phyloP scores from a whole-genome alignment of 805 yeast species.

The Lachancea nothofagi region DNA sequence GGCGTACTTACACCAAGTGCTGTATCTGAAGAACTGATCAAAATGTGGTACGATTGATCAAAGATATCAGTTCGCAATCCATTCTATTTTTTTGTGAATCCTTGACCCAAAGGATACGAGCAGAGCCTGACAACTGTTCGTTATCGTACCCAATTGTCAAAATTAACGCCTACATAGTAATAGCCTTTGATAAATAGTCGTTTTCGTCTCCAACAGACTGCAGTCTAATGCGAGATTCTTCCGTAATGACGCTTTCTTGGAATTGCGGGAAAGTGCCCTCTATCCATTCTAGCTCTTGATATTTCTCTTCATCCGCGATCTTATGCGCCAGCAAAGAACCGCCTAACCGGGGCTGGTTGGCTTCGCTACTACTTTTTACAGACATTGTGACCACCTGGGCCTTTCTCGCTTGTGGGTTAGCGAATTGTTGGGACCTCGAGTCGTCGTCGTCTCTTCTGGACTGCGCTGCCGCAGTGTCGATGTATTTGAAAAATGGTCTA shows the following conservation, averaged over 20 bases:
- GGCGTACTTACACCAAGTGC: slow-evolving; percentile 98
- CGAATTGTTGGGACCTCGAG: slow-evolving; percentile 38
- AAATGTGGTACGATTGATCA: slow-evolving; percentile 87
- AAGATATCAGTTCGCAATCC: background rate
- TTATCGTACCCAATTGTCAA: background rate
- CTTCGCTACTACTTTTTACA: slow-evolving; percentile 56
- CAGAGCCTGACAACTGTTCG: no score
- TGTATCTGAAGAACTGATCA: slow-evolving; percentile 95
- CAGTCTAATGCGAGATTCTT: slow-evolving; percentile 21
- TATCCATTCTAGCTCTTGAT: slow-evolving; percentile 40
- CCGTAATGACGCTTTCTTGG: slow-evolving; percentile 20
- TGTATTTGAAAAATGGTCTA: slow-evolving; percentile 74
- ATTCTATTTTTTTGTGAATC: no score
- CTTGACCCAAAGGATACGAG: no score
- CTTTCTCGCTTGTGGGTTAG: slow-evolving; percentile 34
- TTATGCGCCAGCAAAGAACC: slow-evolving; percentile 67
- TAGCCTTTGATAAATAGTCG: slow-evolving; percentile 24
- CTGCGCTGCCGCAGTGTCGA: slow-evolving; percentile 39
- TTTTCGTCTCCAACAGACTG: slow-evolving; percentile 23
- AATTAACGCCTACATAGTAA: slow-evolving; percentile 3
- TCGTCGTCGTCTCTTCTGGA: slow-evolving; percentile 15
- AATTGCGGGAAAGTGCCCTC: slow-evolving; percentile 35
- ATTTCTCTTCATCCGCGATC: slow-evolving; percentile 55
- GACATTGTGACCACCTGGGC: slow-evolving; percentile 72
- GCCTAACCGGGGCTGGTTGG: slow-evolving; percentile 54